phyloP scores from a whole-genome alignment of 768 basidiomycete genomes.

The Lyophyllum shimeji region DNA sequence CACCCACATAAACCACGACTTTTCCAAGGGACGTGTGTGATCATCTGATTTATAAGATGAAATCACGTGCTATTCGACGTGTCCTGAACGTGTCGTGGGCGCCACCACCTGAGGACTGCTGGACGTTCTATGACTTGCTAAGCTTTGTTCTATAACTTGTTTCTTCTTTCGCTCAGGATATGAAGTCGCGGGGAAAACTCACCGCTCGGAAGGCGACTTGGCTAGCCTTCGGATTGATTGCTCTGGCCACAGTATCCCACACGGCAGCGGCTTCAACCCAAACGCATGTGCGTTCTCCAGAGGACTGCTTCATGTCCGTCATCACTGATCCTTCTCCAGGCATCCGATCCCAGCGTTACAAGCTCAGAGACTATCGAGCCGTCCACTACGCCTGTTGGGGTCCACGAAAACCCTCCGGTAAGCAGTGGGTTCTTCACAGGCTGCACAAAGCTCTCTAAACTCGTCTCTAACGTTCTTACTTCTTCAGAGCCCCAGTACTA shows the following conservation, averaged over 20 bases:
- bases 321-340: slow-evolving; percentile 9
- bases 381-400: not conserved
- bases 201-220: slow-evolving; percentile 50
- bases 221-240: slow-evolving; percentile 61
- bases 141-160: slow-evolving; percentile 1
- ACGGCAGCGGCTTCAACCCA: slow-evolving; percentile 32
- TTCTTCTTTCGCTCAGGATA: slow-evolving; percentile 1
- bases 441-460: not conserved
- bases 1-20: too few species aligned
- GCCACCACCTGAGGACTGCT: not conserved
- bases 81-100: not conserved
- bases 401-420: not conserved
- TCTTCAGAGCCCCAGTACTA: slow-evolving; percentile 7
- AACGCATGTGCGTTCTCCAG: slow-evolving; percentile 25
- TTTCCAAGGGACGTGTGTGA: not conserved
- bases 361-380: slow-evolving; percentile 2
- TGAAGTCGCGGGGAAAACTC: slow-evolving; percentile 28
- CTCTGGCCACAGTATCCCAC: slow-evolving; percentile 44
- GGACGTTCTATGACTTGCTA: slow-evolving; percentile 9
- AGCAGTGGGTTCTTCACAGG: not conserved
- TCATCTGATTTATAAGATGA: slow-evolving; percentile 12
- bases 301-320: not conserved
- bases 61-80: slow-evolving; percentile 18
- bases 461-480: not conserved
- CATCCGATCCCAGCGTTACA: not conserved